Base-by-base conservation (phyloP, 441 rosid species). In the Adansonia rubrostipa region DNA sequence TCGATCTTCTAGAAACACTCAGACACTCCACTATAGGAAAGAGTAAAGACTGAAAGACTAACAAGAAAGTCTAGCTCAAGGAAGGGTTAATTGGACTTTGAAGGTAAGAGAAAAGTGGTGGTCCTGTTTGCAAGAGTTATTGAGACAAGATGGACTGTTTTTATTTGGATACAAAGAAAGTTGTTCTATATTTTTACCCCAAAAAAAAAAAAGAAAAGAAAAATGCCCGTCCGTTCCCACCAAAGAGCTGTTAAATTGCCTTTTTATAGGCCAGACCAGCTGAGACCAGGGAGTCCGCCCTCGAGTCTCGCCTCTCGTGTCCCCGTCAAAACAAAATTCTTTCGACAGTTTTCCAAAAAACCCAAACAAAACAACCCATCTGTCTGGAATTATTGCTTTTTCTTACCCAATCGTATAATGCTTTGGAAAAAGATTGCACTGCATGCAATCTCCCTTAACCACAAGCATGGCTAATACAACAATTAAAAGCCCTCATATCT, bases 381-480 rank as follows among this genome's bases (percentile, higher is more conserved):
- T 44, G 44, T 42, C 20, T 78, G 24, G 40, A n/a, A 28, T 74
- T 10, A 8, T 62, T 75, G 40, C 57, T 65, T 71, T 87, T 83
- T 42, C 71, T 77, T 76, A 82, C 85, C 85, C 36, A 83, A 83
- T 73, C 82, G 80, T 79, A 79, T 28, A 36, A 36, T 36, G 5
- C 78, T 68, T 20, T 68, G 15, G 73, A 3, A 68, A 67, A 19
- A 10, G 54, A 10, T 67, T 70, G 53, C 66, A 17, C 24, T 58
- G 57, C 44, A 40, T 69, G 75, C 72, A 24, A 61, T 40, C 57
- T 15, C 76, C 61, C 77, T n/a, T 40, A 3, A 54, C 61, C 60
- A 64, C 75, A 72, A 15, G 51, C 28, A 17, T 19, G 20, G 3
- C 44, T 24, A 4, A 14, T 6, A 17, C 9, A 6, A 9, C 62